Conservation (phyloP, 2,329 filamentous ascomycete species). For the Aulographum hederae region DNA sequence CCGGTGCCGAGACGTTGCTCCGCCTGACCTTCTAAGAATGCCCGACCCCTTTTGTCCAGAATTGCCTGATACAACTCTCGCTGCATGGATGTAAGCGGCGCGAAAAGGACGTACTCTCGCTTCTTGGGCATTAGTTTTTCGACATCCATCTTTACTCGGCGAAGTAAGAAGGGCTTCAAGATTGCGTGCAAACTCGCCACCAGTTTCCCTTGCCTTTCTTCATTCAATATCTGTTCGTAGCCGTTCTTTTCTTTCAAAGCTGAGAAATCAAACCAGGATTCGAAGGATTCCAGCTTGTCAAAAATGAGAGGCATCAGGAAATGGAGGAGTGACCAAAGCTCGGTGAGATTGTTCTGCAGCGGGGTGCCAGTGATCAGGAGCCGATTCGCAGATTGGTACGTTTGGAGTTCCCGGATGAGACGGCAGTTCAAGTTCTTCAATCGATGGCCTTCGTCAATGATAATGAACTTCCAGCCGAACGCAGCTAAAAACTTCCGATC, state of each 20-base stretch:
- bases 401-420: slow-evolving; percentile 72
- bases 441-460: slow-evolving; percentile 92
- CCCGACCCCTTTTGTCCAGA: slow-evolving; percentile 29
- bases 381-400: slow-evolving; percentile 77
- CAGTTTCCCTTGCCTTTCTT: slow-evolving; percentile 58
- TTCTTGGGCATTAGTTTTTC: slow-evolving; percentile 87
- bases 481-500: slow-evolving; percentile 66
- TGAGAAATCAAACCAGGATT: slow-evolving; percentile 94
- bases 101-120: slow-evolving; percentile 87
- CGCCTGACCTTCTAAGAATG: slow-evolving; percentile 57
- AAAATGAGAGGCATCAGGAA: slow-evolving; percentile 89
- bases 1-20: slow-evolving; percentile 40
- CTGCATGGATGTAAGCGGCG: slow-evolving; percentile 78
- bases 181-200: slow-evolving; percentile 85
- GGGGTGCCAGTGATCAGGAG: slow-evolving; percentile 90
- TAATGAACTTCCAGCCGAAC: slow-evolving; percentile 93
- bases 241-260: slow-evolving; percentile 70
- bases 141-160: slow-evolving; percentile 84
- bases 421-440: slow-evolving; percentile 95
- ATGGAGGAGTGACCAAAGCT: slow-evolving; percentile 87
- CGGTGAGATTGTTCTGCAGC: slow-evolving; percentile 84
- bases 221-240: slow-evolving; percentile 60
- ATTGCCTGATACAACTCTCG: slow-evolving; percentile 80
- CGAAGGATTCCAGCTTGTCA: slow-evolving; percentile 80
- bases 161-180: slow-evolving; percentile 73